Evolutionary conservation across 2,329 filamentous ascomycete species (phyloP), one percentile per base, ranked within the genome.

Genomic region (Alternaria brassicicola): DNA sequence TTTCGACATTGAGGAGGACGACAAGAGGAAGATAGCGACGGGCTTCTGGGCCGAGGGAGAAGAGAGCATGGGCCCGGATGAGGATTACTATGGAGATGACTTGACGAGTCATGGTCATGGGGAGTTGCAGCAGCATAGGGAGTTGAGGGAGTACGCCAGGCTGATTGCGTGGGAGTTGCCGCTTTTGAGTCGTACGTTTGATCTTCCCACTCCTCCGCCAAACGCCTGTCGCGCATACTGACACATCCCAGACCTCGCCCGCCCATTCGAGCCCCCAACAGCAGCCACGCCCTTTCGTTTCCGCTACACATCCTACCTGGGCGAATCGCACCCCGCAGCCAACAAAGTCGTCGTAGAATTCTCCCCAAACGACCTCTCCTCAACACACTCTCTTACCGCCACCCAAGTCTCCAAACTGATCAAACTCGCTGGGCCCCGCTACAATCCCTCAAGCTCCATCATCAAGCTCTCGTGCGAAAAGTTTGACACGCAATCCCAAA

Each of bases 111-210:
- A 92, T 76, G 95, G 88, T 1, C 93, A 99, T 78, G 88, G 85
- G 52, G 93, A 98, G 80, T 81, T 99, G 67, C 92, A 97, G 70
- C 86, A 95, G 77, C 89, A 96, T 71, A 85, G 94, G 63, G 93
- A 98, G 78, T 84, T 94, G 75, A 86, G 95, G 81, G 88, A 97
- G 71, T 97, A 97, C 77, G 89, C 91, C 46, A 86, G 95, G 51
- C 83, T 97, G 67, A 88, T 91, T 45, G 92, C 93, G 23, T 99
- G 95, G 93, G 95, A 99, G 78, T 91, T 99, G 89, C 95, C 95
- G 9, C 81, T 97, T 62, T 82, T 99, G 59, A 87, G 89, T 57
- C 91, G 93, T 97, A 86, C 78, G 91, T 84, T 30, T 10, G 23
- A n/a, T 21, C 12, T 3, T 17, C 2, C 6, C 3, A 10, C n/a